Evolutionary conservation across 2,329 filamentous ascomycete genomes (phyloP).

Genomic region (Pestalotiopsis fici): DNA sequence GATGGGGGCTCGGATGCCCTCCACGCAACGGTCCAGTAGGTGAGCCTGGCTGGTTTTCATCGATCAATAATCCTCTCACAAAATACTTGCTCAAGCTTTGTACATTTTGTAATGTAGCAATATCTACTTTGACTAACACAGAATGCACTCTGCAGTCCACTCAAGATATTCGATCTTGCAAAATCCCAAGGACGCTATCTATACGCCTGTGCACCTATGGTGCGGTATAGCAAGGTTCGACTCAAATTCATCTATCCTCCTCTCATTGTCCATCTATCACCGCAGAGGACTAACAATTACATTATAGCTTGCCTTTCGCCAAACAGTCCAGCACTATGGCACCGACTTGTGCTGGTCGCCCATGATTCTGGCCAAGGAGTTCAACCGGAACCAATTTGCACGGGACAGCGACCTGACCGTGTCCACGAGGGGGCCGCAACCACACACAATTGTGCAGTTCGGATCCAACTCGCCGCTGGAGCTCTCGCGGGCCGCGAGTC

Average conservation of each 20-base stretch:
- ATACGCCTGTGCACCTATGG: slow-evolving; percentile 67
- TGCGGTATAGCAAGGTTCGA: slow-evolving; percentile 60
- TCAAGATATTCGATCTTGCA: slow-evolving; percentile 60
- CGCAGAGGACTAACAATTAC: slow-evolving; percentile 11
- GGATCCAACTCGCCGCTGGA: slow-evolving; percentile 63
- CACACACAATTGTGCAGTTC: slow-evolving; percentile 68
- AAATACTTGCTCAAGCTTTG: neutral
- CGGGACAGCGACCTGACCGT: slow-evolving; percentile 67
- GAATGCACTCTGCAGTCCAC: slow-evolving; percentile 40
- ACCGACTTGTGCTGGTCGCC: slow-evolving; percentile 71
- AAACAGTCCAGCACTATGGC: slow-evolving; percentile 65
- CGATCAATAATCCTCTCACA: neutral
- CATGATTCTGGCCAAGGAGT: slow-evolving; percentile 72
- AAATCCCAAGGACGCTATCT: slow-evolving; percentile 53
- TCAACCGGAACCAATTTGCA: slow-evolving; percentile 61
- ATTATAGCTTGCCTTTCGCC: slow-evolving; percentile 62
- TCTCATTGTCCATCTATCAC: neutral
- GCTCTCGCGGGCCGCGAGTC: slow-evolving; percentile 60
- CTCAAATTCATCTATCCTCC: neutral
- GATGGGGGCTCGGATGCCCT: slow-evolving; percentile 2
- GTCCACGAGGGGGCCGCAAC: slow-evolving; percentile 48
- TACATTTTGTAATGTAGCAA: neutral
- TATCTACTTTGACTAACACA: neutral
- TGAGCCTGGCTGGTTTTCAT: neutral
- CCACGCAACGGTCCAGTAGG: slow-evolving; percentile 10